Conservation (phyloP, 2,329 filamentous ascomycete genomes). For the Thielaviopsis ethacetica region DNA sequence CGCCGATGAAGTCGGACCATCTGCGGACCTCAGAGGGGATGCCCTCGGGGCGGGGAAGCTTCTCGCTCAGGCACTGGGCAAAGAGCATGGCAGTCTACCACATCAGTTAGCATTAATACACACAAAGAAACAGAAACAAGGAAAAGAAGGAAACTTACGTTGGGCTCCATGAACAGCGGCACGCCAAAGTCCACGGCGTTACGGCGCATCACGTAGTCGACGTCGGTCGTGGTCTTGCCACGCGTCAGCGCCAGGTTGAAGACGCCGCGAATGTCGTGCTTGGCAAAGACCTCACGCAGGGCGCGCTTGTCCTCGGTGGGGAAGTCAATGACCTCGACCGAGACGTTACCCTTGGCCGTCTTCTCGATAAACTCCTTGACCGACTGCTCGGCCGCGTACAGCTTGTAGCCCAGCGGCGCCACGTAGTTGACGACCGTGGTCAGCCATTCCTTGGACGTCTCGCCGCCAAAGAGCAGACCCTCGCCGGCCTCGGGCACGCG, state of each 20-base stretch:
- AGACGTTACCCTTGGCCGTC: slow-evolving; percentile 46
- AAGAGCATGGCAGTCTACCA: slow-evolving; percentile 82
- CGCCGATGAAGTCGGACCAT: slow-evolving; percentile 92
- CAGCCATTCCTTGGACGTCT: slow-evolving; percentile 54
- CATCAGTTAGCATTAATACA: slow-evolving; percentile 18
- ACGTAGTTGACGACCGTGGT: slow-evolving; percentile 73
- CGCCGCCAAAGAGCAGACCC: slow-evolving; percentile 86
- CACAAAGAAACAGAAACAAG: neutral
- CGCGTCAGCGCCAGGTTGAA: slow-evolving; percentile 84
- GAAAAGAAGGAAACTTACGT: slow-evolving; percentile 41
- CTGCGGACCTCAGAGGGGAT: slow-evolving; percentile 81
- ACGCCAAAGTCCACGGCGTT: slow-evolving; percentile 98
- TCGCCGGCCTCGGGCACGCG: slow-evolving; percentile 85
- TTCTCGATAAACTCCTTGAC: slow-evolving; percentile 76
- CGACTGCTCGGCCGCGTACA: slow-evolving; percentile 67
- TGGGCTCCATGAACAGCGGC: slow-evolving; percentile 94
- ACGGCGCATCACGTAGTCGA: slow-evolving; percentile 89
- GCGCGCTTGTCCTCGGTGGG: slow-evolving; percentile 91
- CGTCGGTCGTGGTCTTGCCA: slow-evolving; percentile 71
- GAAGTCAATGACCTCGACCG: slow-evolving; percentile 87
- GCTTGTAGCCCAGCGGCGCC: slow-evolving; percentile 79
- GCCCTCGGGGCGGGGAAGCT: slow-evolving; percentile 74
- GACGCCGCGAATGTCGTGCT: slow-evolving; percentile 87
- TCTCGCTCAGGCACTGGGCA: slow-evolving; percentile 92
- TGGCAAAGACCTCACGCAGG: slow-evolving; percentile 86